These are phyloP conservation scores for Diaporthe capsici DNA, from an alignment of 2,329 filamentous ascomycete genomes.

Conservation along the genomic window DNA sequence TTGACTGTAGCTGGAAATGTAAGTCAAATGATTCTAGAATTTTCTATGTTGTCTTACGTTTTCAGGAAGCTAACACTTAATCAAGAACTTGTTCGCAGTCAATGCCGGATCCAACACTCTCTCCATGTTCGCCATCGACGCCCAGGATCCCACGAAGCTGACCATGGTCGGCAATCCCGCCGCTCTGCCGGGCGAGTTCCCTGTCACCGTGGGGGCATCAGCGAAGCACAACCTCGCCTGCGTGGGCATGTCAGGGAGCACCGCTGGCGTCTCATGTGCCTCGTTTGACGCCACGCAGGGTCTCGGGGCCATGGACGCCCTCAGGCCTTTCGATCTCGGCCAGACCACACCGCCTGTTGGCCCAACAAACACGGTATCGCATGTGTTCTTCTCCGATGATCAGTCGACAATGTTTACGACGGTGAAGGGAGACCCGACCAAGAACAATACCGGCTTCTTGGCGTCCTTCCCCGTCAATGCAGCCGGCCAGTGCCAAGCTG, in stretches of 20 bases:
- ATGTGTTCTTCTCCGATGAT: conserved; percentile 71
- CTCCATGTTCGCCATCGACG: conserved; percentile 62
- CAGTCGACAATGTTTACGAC: conserved; percentile 66
- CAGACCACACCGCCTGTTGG: conserved; percentile 72
- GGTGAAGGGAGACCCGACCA: conserved; percentile 71
- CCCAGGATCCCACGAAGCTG: conserved; percentile 59
- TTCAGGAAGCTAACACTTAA: background rate
- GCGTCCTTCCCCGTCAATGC: conserved; percentile 61
- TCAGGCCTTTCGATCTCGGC: conserved; percentile 62
- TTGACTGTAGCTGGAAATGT: conserved; percentile 66
- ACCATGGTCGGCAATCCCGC: conserved; percentile 59
- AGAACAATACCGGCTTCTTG: conserved; percentile 70
- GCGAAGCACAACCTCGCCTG: conserved; percentile 58
- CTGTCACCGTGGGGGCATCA: conserved; percentile 65
- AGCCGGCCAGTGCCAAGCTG: background rate
- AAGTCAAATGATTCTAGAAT: conserved; percentile 43
- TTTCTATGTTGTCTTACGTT: background rate
- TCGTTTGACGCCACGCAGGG: conserved; percentile 54
- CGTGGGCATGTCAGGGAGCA: conserved; percentile 60
- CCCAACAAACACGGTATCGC: conserved; percentile 71
- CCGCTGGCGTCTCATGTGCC: conserved; percentile 61
- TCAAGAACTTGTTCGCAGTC: conserved; percentile 67
- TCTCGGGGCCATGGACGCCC: conserved; percentile 58
- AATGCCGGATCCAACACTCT: conserved; percentile 68
- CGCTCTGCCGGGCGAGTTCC: conserved; percentile 64